Percentiles rank a stretch among this genome's conserved stretches.
Evolutionary conservation across 192 early-diverging fungal species (phyloP).

Genomic region (Phycomyces nitens): DNA sequence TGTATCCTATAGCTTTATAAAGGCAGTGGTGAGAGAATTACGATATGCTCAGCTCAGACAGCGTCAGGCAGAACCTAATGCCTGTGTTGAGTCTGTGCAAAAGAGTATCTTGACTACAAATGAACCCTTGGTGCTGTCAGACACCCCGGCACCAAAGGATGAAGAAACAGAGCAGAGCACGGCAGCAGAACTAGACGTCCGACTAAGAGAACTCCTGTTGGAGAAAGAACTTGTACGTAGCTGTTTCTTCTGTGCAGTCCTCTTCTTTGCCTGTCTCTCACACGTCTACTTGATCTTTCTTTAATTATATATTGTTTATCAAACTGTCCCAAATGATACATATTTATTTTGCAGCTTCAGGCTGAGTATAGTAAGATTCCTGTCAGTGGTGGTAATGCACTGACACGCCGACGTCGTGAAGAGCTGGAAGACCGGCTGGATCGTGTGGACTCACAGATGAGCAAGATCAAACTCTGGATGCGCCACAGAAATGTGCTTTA

Average conservation of each 20-base stretch:
- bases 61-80: neutral
- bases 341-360: slow-evolving; percentile 32
- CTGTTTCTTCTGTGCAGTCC: neutral
- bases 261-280: slow-evolving; percentile 1
- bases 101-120: slow-evolving; percentile 1
- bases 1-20: neutral
- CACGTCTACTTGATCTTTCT: neutral
- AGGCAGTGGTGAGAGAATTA: neutral
- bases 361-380: slow-evolving; percentile 49
- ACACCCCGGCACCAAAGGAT: neutral
- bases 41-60: slow-evolving; percentile 3
- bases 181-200: slow-evolving; percentile 10
- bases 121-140: neutral
- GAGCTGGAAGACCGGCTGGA: slow-evolving; percentile 48
- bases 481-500: slow-evolving; percentile 22
- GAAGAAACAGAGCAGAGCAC: neutral
- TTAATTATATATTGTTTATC: neutral
- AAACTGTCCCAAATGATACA: neutral
- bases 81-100: neutral
- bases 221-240: slow-evolving; percentile 25
- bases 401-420: slow-evolving; percentile 40
- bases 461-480: slow-evolving; percentile 43
- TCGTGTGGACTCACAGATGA: slow-evolving; percentile 38
- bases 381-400: slow-evolving; percentile 44
- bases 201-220: slow-evolving; percentile 18